Conservation (phyloP, 345 rosid species). For the Eucalyptus cloeziana region DNA sequence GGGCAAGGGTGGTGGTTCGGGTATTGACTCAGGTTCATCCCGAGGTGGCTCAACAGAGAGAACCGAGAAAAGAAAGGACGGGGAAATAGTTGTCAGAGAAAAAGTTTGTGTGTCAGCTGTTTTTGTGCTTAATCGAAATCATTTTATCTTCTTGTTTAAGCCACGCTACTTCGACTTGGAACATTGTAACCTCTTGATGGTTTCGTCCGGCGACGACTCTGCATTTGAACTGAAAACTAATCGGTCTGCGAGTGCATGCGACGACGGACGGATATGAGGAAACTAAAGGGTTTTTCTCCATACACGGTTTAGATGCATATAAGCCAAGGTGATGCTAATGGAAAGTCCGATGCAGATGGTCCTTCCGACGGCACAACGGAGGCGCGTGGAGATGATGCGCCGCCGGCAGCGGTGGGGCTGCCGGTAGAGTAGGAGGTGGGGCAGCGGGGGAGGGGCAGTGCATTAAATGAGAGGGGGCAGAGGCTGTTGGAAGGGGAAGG, state of each 20-base stretch:
- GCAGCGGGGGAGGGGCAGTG: neutral
- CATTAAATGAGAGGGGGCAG: neutral
- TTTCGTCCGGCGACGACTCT: neutral
- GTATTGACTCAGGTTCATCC: slow-evolving; percentile 97
- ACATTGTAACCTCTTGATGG: neutral
- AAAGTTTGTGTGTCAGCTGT: neutral
- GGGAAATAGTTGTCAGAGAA: neutral
- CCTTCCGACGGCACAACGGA: neutral
- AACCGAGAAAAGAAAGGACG: neutral
- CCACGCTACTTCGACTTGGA: neutral
- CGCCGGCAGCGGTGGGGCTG: neutral
- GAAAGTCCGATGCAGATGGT: neutral
- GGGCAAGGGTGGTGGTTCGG: slow-evolving; percentile 99
- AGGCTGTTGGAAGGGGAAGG: neutral
- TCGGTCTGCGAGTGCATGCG: neutral
- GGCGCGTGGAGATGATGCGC: neutral
- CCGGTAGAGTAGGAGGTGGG: accelerated
- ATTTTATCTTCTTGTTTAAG: neutral
- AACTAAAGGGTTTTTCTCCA: neutral
- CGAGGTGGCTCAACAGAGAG: neutral
- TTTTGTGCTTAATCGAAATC: neutral
- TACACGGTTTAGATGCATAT: neutral
- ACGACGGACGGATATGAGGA: neutral
- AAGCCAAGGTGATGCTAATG: neutral
- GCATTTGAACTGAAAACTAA: neutral